Percentiles rank a stretch among this genome's conserved stretches.
Evolutionary conservation across 345 rosid genomes (phyloP).

Genomic region (Boechera divaricarpa): DNA sequence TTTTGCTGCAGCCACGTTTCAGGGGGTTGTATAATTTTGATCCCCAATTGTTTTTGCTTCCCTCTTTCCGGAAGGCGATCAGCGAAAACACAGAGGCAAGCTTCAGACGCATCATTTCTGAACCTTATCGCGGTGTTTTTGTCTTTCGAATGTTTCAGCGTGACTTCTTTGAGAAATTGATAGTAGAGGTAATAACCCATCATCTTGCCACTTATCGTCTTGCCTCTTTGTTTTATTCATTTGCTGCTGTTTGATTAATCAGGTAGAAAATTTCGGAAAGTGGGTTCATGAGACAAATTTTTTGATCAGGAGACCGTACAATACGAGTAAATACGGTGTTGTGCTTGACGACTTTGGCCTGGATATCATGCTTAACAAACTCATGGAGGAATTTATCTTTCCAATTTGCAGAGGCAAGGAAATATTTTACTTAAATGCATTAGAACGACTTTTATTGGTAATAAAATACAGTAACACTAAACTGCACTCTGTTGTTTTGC

Average conservation of each 20-base stretch:
- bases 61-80: slow-evolving; percentile 66
- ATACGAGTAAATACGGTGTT: slow-evolving; percentile 66
- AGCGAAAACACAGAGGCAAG: slow-evolving; percentile 60
- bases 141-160: slow-evolving; percentile 78
- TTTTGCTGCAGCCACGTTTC: slow-evolving; percentile 60
- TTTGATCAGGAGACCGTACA: slow-evolving; percentile 70
- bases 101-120: slow-evolving; percentile 63
- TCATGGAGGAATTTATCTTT: slow-evolving; percentile 64
- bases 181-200: slow-evolving; percentile 61
- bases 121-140: slow-evolving; percentile 64
- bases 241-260: slow-evolving; percentile 49
- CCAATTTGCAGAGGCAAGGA: slow-evolving; percentile 64
- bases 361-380: slow-evolving; percentile 63
- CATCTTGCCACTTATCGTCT: slow-evolving; percentile 18
- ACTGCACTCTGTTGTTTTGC: slow-evolving; percentile 39
- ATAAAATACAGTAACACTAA: slow-evolving; percentile 7
- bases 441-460: neutral
- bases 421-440: slow-evolving; percentile 1
- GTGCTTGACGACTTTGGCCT: slow-evolving; percentile 87
- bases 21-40: slow-evolving; percentile 56
- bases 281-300: slow-evolving; percentile 64
- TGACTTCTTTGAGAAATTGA: slow-evolving; percentile 57
- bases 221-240: slow-evolving; percentile 49
- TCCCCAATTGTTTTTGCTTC: slow-evolving; percentile 58
- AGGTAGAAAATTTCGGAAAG: slow-evolving; percentile 75